Percentiles rank a stretch among this genome's conserved stretches.
These are phyloP conservation scores for Penstemon barbatus DNA, from an alignment of 257 asterid species.

Conservation along the genomic window DNA sequence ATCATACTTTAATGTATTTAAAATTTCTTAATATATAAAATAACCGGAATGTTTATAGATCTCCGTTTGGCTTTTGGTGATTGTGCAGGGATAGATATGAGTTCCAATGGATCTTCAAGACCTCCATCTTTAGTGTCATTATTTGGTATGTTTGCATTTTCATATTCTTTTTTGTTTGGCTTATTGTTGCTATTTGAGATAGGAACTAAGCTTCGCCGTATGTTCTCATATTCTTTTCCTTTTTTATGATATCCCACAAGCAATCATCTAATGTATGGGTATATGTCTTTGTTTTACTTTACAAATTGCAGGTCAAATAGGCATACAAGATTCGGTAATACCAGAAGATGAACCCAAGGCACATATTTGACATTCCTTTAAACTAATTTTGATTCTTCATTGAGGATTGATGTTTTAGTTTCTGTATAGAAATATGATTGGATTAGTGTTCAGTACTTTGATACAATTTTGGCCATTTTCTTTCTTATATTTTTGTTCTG, in stretches of 20 bases:
- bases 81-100: slow-evolving; percentile 55
- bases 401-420: slow-evolving; percentile 3
- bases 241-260: not conserved
- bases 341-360: slow-evolving; percentile 61
- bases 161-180: not conserved
- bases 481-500: slow-evolving; percentile 13
- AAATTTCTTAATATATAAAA: too few species aligned
- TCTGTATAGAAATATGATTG: slow-evolving; percentile 40
- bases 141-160: slow-evolving; percentile 53
- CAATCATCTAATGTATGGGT: not conserved
- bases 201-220: too few species aligned
- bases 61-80: not conserved
- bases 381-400: slow-evolving; percentile 24
- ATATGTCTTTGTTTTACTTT: not conserved
- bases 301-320: slow-evolving; percentile 55
- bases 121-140: slow-evolving; percentile 72
- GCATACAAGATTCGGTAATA: slow-evolving; percentile 54
- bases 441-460: slow-evolving; percentile 29
- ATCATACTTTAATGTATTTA: too few species aligned
- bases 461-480: slow-evolving; percentile 41
- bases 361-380: slow-evolving; percentile 22
- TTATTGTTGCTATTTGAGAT: too few species aligned
- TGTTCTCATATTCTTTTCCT: not conserved
- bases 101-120: slow-evolving; percentile 54
- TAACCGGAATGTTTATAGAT: not conserved